Conservation (phyloP, 2,329 filamentous ascomycete genomes). For the Sporothrix globosa region DNA sequence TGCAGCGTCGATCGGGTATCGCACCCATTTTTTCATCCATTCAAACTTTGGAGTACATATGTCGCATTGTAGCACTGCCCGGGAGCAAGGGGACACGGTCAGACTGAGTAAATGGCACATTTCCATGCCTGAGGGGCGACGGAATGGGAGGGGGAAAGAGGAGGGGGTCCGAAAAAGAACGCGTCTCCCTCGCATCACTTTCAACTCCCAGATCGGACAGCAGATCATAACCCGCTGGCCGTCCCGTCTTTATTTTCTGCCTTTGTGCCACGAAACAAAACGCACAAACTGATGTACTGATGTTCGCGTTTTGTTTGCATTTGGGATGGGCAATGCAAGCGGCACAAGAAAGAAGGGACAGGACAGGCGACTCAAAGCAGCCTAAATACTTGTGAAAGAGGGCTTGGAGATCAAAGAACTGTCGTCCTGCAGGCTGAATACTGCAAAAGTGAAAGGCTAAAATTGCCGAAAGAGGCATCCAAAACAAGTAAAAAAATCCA, state of each 20-base stretch:
- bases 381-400: background rate
- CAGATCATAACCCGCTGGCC: background rate
- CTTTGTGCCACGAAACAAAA: background rate
- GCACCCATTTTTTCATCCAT: background rate
- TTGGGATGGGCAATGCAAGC: conserved; percentile 6
- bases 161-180: background rate
- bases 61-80: background rate
- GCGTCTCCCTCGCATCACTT: conserved; percentile 20
- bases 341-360: background rate
- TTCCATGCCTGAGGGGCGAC: background rate
- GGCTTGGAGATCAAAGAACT: no score
- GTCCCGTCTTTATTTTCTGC: background rate
- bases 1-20: background rate
- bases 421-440: no score
- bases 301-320: conserved; percentile 4
- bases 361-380: background rate
- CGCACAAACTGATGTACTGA: background rate
- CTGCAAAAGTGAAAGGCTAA: background rate
- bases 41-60: background rate
- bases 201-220: background rate
- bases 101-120: conserved; percentile 12
- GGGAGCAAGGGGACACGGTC: background rate
- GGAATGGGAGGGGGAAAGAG: background rate
- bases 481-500: background rate
- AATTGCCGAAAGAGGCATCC: conserved; percentile 23